These are phyloP conservation scores for Asterella californica DNA, from an alignment of 225 moss, liverwort and hornwort genomes.

Conservation along the genomic window DNA sequence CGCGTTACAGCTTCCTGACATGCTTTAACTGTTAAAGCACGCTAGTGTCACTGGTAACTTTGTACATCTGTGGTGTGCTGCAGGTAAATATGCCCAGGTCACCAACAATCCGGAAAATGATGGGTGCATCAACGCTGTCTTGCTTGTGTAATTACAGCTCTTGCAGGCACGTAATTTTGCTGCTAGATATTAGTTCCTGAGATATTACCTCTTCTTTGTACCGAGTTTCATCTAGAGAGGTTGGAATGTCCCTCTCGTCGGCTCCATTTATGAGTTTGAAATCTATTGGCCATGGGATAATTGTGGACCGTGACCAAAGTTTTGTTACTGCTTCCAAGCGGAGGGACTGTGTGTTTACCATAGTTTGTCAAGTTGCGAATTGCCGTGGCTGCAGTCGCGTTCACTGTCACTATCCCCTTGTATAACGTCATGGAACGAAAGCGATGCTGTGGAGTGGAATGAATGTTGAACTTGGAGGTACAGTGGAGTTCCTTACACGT, in stretches of 20 bases:
- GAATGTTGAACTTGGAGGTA: too few relatives aligned
- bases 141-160: constrained; percentile 59
- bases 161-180: background rate
- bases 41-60: background rate
- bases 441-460: too few relatives aligned
- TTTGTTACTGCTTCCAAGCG: too few relatives aligned
- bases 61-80: constrained; percentile 10
- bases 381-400: too few relatives aligned
- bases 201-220: background rate
- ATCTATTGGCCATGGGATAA: background rate
- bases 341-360: too few relatives aligned
- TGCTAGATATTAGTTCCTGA: background rate
- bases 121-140: constrained; percentile 90
- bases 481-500: too few relatives aligned
- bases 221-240: background rate
- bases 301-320: background rate
- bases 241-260: constrained; percentile 3
- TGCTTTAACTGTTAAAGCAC: too few relatives aligned
- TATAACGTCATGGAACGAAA: too few relatives aligned
- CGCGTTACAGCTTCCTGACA: background rate
- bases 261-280: background rate
- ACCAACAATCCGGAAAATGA: constrained; percentile 99
- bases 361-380: too few relatives aligned
- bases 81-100: constrained; percentile 92
- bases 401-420: too few relatives aligned